These are phyloP conservation scores for Exobasidium rhododendri DNA, from an alignment of 1,284 basidiomycete species.

Conservation along the genomic window DNA sequence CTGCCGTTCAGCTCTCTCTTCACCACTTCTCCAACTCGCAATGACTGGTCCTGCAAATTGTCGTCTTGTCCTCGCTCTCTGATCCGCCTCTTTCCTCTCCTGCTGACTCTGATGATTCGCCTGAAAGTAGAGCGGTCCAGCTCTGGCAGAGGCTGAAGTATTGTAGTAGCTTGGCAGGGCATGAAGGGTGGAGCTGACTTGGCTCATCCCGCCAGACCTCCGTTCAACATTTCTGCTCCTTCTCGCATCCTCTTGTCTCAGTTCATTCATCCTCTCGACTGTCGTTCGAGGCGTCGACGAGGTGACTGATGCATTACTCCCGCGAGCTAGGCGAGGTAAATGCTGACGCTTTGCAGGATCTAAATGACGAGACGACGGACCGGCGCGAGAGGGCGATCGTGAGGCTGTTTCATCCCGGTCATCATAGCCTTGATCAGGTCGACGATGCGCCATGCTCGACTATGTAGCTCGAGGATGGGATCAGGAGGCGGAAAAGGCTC, in stretches of 20 bases:
- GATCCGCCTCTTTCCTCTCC: background rate
- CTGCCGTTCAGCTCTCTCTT: background rate
- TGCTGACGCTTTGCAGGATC: no score
- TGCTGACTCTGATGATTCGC: background rate
- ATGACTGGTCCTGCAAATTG: conserved; percentile 2
- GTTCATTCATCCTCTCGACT: background rate
- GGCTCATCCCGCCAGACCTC: no score
- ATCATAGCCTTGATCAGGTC: no score
- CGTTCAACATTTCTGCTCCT: background rate
- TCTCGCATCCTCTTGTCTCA: background rate
- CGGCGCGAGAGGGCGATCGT: no score
- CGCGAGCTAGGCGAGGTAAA: background rate
- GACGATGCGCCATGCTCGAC: no score
- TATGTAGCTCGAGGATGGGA: no score
- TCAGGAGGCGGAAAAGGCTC: no score
- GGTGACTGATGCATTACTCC: background rate
- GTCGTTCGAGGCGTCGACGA: background rate
- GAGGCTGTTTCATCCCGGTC: no score
- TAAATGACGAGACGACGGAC: no score
- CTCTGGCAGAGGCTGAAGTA: conserved; percentile 3
- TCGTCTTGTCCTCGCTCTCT: background rate
- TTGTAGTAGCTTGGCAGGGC: no score
- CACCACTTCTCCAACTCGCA: background rate
- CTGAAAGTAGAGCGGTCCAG: background rate
- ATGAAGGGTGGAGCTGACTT: no score